Evolutionary conservation across 1,284 basidiomycete genomes (phyloP), one percentile per base, ranked within the genome.

Genomic region (Rhodotorula sp.): DNA sequence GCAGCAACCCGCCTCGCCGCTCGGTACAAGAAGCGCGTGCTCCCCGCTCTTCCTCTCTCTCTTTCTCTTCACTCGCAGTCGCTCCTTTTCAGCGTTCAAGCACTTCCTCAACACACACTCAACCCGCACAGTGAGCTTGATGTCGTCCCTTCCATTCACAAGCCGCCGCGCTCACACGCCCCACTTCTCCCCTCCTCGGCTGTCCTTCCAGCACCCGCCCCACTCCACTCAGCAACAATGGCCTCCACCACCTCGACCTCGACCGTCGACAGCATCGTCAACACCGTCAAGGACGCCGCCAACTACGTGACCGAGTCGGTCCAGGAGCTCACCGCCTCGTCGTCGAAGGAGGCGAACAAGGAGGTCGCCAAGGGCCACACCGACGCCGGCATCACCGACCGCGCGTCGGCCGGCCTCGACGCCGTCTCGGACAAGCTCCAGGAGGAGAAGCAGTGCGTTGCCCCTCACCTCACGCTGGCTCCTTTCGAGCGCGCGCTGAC

Each of bases 301-400:
- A 57, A 61, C 48, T 71, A 76, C 61, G 75, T 74, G 27, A 36
- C 56, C 48, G 69, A 76, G 66, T 59, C 61, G 9, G 70, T 67
- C 39, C 8, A 56, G 48, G 70, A 72, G 66, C 39, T 29, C 56
- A 60, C 65, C 32, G 36, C 66, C 22, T 65, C 61, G n/a, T n/a
- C 70, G 1, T 66, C 66, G n/a, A 72, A 76, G 69, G 74, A 76
- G 60, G 69, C 50, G 32, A 74, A 74, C 72, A 67, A 60, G 73
- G 73, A 75, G 61, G 60, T 68, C 29, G 73, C 73, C 55, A 75
- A 75, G 71, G 71, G 71, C 41, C 61, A 75, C 70, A 72, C 70
- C 57, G 65, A 69, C 61, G 64, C 69, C 32, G 69, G 69, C 22
- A 55, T 71, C 66, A 41, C 62, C 5, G 75, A 76, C 67, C 75